Percentiles rank a stretch among this genome's conserved stretches.
These are phyloP conservation scores for Rubus parviflorus DNA, from an alignment of 306 rosid genomes.

Conservation along the genomic window DNA sequence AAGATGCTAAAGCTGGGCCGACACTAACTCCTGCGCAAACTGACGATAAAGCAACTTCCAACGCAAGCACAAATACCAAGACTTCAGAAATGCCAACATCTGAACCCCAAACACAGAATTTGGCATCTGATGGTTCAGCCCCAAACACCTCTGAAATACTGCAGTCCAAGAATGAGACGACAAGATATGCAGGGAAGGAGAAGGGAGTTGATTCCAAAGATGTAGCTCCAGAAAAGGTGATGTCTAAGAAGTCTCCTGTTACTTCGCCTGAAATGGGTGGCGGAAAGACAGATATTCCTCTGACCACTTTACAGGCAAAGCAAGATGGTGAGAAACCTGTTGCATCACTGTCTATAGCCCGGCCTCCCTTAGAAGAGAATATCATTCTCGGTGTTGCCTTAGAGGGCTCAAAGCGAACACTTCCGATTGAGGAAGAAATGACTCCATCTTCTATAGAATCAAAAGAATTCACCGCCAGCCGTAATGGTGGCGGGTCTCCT, in stretches of 20 bases:
- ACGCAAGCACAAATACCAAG: constrained; percentile 32
- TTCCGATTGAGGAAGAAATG: constrained; percentile 78
- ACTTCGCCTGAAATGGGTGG: constrained; percentile 36
- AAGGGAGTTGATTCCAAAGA: constrained; percentile 37
- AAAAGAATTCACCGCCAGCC: constrained; percentile 56
- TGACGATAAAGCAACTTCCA: constrained; percentile 42
- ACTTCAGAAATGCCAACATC: constrained; percentile 40
- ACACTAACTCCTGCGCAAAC: constrained; percentile 35
- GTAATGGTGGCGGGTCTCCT: constrained; percentile 53
- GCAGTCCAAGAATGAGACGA: constrained; percentile 46
- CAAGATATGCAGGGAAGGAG: constrained; percentile 49
- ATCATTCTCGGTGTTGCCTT: constrained; percentile 91
- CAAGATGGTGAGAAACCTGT: constrained; percentile 59
- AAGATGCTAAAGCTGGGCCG: constrained; percentile 21
- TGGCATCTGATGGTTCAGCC: constrained; percentile 36
- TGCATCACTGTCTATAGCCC: constrained; percentile 32
- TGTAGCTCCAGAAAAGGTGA: constrained; percentile 21
- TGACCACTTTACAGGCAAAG: constrained; percentile 46
- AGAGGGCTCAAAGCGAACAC: constrained; percentile 95
- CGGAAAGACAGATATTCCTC: constrained; percentile 40
- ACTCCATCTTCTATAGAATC: constrained; percentile 47
- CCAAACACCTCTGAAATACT: constrained; percentile 43
- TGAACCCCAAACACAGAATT: constrained; percentile 38
- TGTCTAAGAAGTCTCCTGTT: constrained; percentile 35
- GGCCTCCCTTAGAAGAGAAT: constrained; percentile 74